Conservation (phyloP, 148 eudicot genomes). For the Fagopyrum tataricum region DNA sequence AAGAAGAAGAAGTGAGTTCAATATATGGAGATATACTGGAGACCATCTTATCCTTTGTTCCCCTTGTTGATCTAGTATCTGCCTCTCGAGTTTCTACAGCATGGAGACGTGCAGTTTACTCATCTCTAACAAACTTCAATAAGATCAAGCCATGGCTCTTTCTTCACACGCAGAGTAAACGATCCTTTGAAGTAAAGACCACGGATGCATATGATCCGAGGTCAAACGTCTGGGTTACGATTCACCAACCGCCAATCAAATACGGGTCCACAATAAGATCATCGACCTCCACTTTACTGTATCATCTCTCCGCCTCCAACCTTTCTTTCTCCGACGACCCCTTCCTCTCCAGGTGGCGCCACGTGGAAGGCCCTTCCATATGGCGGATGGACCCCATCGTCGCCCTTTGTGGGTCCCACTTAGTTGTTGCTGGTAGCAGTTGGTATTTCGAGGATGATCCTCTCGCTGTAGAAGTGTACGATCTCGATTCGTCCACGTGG, state of each 20-base stretch:
- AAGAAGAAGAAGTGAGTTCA: slow-evolving; percentile 11
- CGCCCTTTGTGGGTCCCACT: slow-evolving; percentile 32
- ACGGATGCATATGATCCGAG: slow-evolving; percentile 56
- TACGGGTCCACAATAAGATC: slow-evolving; percentile 24
- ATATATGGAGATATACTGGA: slow-evolving; percentile 27
- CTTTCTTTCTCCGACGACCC: slow-evolving; percentile 46
- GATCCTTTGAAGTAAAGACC: slow-evolving; percentile 16
- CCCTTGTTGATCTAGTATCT: slow-evolving; percentile 29
- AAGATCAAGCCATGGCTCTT: slow-evolving; percentile 38
- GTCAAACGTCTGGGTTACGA: slow-evolving; percentile 36
- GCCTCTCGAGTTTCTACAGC: slow-evolving; percentile 30
- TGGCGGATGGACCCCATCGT: slow-evolving; percentile 60
- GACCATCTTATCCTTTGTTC: slow-evolving; percentile 34
- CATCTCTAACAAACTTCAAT: slow-evolving; percentile 25
- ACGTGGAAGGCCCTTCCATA: slow-evolving; percentile 25
- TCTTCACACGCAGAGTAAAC: slow-evolving; percentile 26
- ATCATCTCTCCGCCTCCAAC: slow-evolving; percentile 20
- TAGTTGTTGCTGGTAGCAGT: slow-evolving; percentile 48
- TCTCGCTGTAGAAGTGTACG: slow-evolving; percentile 29
- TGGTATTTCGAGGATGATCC: slow-evolving; percentile 39
- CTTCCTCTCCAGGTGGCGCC: slow-evolving; percentile 37
- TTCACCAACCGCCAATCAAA: slow-evolving; percentile 14
- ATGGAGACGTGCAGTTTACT: slow-evolving; percentile 26
- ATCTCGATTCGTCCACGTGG: slow-evolving; percentile 41
- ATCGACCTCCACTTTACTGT: slow-evolving; percentile 34